Conservation (phyloP, 1,284 basidiomycete species). For the Microbotryum silenes-acaulis region DNA sequence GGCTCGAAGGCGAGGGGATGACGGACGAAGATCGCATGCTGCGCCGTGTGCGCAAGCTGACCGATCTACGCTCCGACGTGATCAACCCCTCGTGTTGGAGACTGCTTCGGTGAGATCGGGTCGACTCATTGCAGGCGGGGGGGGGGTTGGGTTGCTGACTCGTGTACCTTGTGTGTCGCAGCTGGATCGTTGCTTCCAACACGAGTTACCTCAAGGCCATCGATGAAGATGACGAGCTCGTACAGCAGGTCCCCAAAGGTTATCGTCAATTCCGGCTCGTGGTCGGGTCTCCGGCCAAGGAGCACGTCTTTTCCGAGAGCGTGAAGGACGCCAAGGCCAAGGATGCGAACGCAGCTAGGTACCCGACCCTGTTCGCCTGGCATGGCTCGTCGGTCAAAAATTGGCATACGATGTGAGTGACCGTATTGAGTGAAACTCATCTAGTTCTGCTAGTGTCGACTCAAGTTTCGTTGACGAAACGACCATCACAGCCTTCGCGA, state of each 20-base stretch:
- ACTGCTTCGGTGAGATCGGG: constrained; percentile 14
- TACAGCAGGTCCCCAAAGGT: constrained; percentile 23
- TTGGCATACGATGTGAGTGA: constrained; percentile 20
- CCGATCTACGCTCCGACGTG: constrained; percentile 18
- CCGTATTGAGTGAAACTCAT: background rate
- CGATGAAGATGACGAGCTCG: constrained; percentile 29
- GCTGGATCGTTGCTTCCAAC: constrained; percentile 32
- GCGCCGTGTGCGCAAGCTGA: constrained; percentile 23
- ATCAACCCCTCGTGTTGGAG: constrained; percentile 28
- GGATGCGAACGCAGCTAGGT: constrained; percentile 13
- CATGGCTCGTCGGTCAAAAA: constrained; percentile 18
- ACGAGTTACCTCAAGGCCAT: constrained; percentile 31
- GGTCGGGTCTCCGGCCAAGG: constrained; percentile 29
- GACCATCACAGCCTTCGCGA: constrained; percentile 24
- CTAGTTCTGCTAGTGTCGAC: too few species aligned
- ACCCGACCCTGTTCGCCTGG: constrained; percentile 28
- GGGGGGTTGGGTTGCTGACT: background rate
- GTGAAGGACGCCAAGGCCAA: constrained; percentile 18
- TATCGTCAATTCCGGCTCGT: constrained; percentile 31
- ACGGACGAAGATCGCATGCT: constrained; percentile 18
- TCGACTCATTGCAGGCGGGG: background rate
- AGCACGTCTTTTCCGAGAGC: constrained; percentile 19
- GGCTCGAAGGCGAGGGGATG: constrained; percentile 25
- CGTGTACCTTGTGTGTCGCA: background rate
- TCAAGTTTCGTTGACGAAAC: too few species aligned